Conservation (phyloP, 2,329 filamentous ascomycete species). For the Hymenoscyphus scutula region DNA sequence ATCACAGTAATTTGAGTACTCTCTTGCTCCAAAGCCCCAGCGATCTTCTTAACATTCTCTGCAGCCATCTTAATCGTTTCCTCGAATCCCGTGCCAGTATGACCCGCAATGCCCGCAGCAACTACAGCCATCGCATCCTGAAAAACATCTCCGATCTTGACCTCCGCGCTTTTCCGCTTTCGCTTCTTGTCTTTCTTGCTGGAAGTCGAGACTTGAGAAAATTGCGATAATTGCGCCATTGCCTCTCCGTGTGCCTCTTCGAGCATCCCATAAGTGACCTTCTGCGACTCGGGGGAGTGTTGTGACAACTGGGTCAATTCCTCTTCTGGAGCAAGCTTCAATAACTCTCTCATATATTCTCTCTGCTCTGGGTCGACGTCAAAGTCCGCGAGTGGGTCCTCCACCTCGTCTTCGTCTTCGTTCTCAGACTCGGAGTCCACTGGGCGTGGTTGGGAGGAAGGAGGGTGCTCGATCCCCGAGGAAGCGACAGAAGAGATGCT, state of each 20-base stretch:
- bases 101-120: not conserved
- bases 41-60: not conserved
- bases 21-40: not conserved
- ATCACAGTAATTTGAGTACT: not conserved
- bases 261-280: not conserved
- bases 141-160: not conserved
- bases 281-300: not conserved
- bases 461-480: constrained; percentile 10
- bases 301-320: constrained; percentile 2
- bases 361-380: constrained; percentile 10
- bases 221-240: constrained; percentile 1
- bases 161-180: not conserved
- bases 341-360: constrained; percentile 11
- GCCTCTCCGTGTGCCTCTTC: not conserved
- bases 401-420: constrained; percentile 7
- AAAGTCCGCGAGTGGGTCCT: constrained; percentile 3
- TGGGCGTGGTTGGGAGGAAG: constrained; percentile 23
- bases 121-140: not conserved
- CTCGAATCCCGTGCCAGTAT: not conserved
- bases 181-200: constrained; percentile 5
- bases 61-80: not conserved
- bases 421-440: constrained; percentile 11
- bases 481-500: not conserved
- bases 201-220: not conserved
- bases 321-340: constrained; percentile 1